Evolutionary conservation across 1,284 basidiomycete species (phyloP).

Genomic region (Anthracocystis panici-leucophaei): DNA sequence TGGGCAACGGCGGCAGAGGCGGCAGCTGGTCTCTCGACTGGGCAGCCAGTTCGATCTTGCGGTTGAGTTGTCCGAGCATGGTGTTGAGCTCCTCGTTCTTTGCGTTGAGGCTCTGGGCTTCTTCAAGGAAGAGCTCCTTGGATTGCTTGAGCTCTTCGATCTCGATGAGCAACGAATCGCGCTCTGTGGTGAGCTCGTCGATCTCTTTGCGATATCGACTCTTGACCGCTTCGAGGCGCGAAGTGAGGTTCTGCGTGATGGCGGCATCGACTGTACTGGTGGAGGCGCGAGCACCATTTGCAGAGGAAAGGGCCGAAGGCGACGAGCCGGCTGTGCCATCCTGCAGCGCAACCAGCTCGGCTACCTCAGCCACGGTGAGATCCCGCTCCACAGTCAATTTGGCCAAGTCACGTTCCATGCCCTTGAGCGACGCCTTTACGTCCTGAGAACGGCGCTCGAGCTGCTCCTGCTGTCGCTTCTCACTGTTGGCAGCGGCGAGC

Average conservation of each 20-base stretch:
- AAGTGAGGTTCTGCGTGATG: conserved; percentile 81
- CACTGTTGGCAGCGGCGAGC: conserved; percentile 84
- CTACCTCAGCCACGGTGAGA: conserved; percentile 89
- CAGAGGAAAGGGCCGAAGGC: conserved; percentile 4
- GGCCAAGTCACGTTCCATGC: conserved; percentile 86
- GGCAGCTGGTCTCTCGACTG: conserved; percentile 38
- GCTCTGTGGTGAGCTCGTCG: conserved; percentile 82
- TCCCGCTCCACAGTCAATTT: conserved; percentile 89
- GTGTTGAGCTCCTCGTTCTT: conserved; percentile 92
- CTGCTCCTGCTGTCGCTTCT: conserved; percentile 77
- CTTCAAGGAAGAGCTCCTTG: conserved; percentile 87
- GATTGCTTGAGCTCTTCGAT: conserved; percentile 87
- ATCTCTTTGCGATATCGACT: conserved; percentile 88
- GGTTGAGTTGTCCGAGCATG: conserved; percentile 77
- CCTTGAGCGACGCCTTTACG: conserved; percentile 80
- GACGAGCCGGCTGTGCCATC: conserved; percentile 71
- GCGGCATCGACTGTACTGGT: conserved; percentile 53
- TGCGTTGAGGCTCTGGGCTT: conserved; percentile 87
- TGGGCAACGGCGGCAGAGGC: conserved; percentile 21
- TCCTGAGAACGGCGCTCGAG: conserved; percentile 84
- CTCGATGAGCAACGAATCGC: conserved; percentile 83
- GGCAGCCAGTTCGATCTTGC: conserved; percentile 47
- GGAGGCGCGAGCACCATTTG: conserved; percentile 23
- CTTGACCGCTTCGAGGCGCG: conserved; percentile 89
- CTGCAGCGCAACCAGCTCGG: conserved; percentile 81